phyloP scores from a whole-genome alignment of 768 basidiomycete species.

The Mrakia frigida region DNA sequence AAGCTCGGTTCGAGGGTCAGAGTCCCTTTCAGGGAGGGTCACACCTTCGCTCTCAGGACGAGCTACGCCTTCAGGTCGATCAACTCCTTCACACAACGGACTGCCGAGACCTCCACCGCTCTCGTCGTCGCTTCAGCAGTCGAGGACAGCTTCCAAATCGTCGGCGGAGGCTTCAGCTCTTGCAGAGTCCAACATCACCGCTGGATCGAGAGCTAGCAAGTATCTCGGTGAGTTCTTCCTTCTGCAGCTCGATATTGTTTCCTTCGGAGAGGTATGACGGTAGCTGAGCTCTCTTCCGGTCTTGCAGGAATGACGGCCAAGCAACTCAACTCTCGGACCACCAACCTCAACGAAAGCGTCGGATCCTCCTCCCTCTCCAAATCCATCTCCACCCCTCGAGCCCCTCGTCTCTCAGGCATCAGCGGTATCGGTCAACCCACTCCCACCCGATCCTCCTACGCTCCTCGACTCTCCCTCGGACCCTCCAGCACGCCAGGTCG shows the following conservation, averaged over 20 bases:
- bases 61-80: conserved; percentile 42
- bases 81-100: conserved; percentile 37
- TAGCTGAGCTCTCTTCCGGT: neutral
- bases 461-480: conserved; percentile 16
- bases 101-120: conserved; percentile 11
- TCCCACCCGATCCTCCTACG: conserved; percentile 13
- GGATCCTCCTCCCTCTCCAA: neutral
- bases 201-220: conserved; percentile 76
- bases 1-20: conserved; percentile 42
- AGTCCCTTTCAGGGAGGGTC: conserved; percentile 41
- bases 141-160: conserved; percentile 21
- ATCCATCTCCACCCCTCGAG: conserved; percentile 17
- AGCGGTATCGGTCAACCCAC: conserved; percentile 22
- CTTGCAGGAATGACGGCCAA: conserved; percentile 66
- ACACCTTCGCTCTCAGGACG: conserved; percentile 32
- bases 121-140: conserved; percentile 5
- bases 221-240: conserved; percentile 50
- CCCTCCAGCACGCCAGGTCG: conserved; percentile 12
- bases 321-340: conserved; percentile 54
- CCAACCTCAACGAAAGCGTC: neutral
- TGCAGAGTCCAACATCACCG: conserved; percentile 54
- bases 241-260: neutral
- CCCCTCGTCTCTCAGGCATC: conserved; percentile 17
- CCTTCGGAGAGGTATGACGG: too few relatives aligned
- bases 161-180: conserved; percentile 33